A percentile compares a stretch with the other conserved stretches of the same genome.
phyloP scores from a whole-genome alignment of 495 filamentous ascomycete genomes.

The Xylaria intraflava region DNA sequence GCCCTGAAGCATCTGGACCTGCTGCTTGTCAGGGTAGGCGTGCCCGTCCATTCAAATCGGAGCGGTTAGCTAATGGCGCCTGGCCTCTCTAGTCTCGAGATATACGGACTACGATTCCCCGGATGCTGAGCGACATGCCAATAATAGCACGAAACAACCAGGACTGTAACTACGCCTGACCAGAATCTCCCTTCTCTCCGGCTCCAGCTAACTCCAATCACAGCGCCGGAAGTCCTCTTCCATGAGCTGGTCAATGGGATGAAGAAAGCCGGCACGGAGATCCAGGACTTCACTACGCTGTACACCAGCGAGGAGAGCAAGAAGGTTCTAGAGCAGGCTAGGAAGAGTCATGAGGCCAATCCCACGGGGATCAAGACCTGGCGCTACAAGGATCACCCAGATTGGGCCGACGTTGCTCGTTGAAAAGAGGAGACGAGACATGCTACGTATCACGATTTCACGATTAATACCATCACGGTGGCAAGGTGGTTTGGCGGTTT shows the following conservation, averaged over 20 bases:
- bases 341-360: slow-evolving; percentile 38
- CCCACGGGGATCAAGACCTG: slow-evolving; percentile 45
- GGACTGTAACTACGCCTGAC: not conserved
- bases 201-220: slow-evolving; percentile 34
- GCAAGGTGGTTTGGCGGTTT: not conserved
- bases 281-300: slow-evolving; percentile 36
- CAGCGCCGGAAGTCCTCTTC: slow-evolving; percentile 1
- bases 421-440: not conserved
- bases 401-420: slow-evolving; percentile 32
- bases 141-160: not conserved
- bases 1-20: slow-evolving; percentile 31
- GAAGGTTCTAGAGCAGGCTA: slow-evolving; percentile 35
- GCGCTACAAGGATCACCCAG: slow-evolving; percentile 42
- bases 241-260: slow-evolving; percentile 32
- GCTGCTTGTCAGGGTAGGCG: slow-evolving; percentile 33
- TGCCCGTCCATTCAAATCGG: not conserved
- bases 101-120: slow-evolving; percentile 8
- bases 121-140: slow-evolving; percentile 8
- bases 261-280: slow-evolving; percentile 31
- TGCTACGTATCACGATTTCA: not conserved
- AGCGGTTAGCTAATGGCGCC: not conserved
- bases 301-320: slow-evolving; percentile 35
- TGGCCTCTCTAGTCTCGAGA: slow-evolving; percentile 6
- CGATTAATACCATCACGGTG: not conserved
- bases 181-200: not conserved